Base-by-base conservation (phyloP, 441 rosid species). In the Melianthus villosus region DNA sequence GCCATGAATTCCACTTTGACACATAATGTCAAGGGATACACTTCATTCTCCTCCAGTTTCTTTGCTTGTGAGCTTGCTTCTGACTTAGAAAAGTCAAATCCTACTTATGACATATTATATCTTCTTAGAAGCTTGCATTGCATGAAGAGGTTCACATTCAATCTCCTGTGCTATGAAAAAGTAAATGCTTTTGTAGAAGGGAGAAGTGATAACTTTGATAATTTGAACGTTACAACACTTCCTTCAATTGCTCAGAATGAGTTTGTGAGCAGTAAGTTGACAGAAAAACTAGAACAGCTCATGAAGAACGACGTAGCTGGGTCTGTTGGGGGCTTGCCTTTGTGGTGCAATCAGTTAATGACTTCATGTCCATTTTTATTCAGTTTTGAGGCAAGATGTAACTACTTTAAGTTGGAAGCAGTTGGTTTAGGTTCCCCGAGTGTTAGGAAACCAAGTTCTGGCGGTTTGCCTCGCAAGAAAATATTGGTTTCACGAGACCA, bases 211-310 rank as follows among this genome's bases (percentile, higher is more conserved):
- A 58, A 67, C 54, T 59, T 85, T 69, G 91, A 79, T 59, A 59
- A 60, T 64, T 56, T 84, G 48, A 73, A 51, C 64, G 80, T 75
- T 22, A 49, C n/a, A n/a, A n/a, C 22, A 14, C 60, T 60, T 59
- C 56, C 38, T 50, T 69, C 76, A 18, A 65, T 79, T 36, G 64
- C 72, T 33, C 75, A 82, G 50, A 56, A 59, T 48, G 91, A 72
- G 45, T 85, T 84, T 63, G 79, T 82, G 53, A 82, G 67, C 68
- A 57, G 59, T 65, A 91, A 78, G 67, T 72, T 91, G 65, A 79
- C 96, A 10, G 94, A 85, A 66, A 91, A 91, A 60, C 63, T 91
- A 51, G 94, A 84, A 63, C 96, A 79, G 63, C 96, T 84, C 65
- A 69, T 91, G 75, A 73, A 76, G 26, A 96, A 82, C 64, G 43